A percentile compares a stretch with the other conserved stretches of the same genome.
Conservation (phyloP, 495 filamentous ascomycete species). For the Aspergillus avenaceus region DNA sequence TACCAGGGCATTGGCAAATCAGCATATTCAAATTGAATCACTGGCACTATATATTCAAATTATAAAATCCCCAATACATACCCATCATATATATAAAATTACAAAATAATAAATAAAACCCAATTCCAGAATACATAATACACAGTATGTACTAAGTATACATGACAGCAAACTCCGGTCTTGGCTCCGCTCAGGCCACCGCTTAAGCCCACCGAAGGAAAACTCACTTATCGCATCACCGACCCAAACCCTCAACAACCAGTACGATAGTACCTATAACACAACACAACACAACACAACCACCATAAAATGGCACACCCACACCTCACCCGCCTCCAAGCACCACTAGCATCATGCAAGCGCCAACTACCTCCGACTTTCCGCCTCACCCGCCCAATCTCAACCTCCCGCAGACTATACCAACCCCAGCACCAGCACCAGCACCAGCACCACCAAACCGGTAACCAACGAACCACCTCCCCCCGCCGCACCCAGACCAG, state of each 20-base stretch:
- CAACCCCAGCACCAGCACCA: conserved; percentile 8
- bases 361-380: not conserved
- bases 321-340: not conserved
- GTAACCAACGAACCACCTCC: not conserved
- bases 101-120: no score
- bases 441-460: not conserved
- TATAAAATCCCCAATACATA: no score
- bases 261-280: not conserved
- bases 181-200: conserved; percentile 22
- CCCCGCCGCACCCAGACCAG: not conserved
- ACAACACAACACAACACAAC: not conserved
- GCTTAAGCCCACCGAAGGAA: conserved; percentile 13
- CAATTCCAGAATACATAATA: no score
- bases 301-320: conserved; percentile 2
- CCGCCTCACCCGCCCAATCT: not conserved
- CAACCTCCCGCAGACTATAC: not conserved
- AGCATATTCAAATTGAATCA: no score
- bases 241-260: not conserved
- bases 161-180: conserved; percentile 1
- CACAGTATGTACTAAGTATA: no score
- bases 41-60: no score
- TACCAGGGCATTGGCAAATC: no score
- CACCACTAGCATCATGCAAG: not conserved
- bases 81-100: no score
- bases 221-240: not conserved